Base-by-base conservation (phyloP, 78 protist genomes). In the Polysphondylium violaceum region DNA sequence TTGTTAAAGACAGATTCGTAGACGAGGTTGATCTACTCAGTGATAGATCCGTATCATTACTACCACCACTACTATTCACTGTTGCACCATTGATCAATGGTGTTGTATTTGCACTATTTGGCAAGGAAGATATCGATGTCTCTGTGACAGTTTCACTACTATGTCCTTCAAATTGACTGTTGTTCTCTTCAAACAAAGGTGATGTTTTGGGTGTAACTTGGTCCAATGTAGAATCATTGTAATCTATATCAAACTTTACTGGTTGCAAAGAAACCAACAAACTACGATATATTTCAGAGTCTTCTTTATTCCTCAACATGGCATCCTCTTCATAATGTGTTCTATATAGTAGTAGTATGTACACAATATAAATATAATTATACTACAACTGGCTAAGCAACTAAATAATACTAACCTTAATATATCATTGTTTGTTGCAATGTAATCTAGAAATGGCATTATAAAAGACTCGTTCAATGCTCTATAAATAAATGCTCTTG, bases 281-380 rank as follows among this genome's bases (percentile, higher is more conserved):
- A 9, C 73, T 58, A 58, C 90, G 8, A 50, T 53, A 83, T 27
- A 83, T 17, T 58, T 83, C 90, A 11, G 90, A 51, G 23, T 83
- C 90, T 21, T 83, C 90, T 58, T 83, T 83, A 43, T 40, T 16
- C 36, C 65, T 47, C 12, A 83, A 35, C 14, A 83, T 83, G 16
- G 81, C 27, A 27, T 83, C 90, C 9, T 83, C 90, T 43, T 83
- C 79, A 69, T 69, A 83, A 55, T 83, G 9, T 35, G 19, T 67
- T 41, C 72, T 50, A 25, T 27, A 69, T 25, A 47, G 44, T 27
- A 2, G 44, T 27, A 2, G 4, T 44, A 44, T 27, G 1, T 12
- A 25, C 19, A n/a, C 36, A 65, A 61, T 35, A 64, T 64, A 31
- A n/a, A 21, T 2, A 19, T 43, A 14, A 67, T 40, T 25, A 38